These are phyloP conservation scores for Leccinum fibrillosum DNA, from an alignment of 768 basidiomycete species.

Conservation along the genomic window DNA sequence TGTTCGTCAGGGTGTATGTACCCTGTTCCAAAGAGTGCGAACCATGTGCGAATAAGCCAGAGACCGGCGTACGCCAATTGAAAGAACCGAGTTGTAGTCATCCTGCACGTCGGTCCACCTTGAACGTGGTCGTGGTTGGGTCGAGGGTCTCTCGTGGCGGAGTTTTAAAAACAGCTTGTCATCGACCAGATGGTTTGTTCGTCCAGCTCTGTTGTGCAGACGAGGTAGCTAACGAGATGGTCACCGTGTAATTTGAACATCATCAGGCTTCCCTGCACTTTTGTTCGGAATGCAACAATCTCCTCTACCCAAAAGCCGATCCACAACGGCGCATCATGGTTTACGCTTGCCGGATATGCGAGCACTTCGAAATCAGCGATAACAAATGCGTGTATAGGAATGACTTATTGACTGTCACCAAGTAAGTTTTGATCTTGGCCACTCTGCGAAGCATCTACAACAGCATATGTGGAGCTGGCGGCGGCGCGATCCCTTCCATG, in stretches of 20 bases:
- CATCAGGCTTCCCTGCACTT: slow-evolving; percentile 80
- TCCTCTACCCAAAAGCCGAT: slow-evolving; percentile 92
- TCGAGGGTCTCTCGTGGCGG: slow-evolving; percentile 7
- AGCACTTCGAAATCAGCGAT: slow-evolving; percentile 78
- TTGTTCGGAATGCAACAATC: slow-evolving; percentile 93
- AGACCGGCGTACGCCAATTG: slow-evolving; percentile 19
- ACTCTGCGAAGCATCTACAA: neutral
- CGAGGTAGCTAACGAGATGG: slow-evolving; percentile 14
- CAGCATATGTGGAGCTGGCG: slow-evolving; percentile 4
- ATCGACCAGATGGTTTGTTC: slow-evolving; percentile 26
- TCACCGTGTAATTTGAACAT: neutral
- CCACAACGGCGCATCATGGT: slow-evolving; percentile 80
- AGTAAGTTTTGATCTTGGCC: slow-evolving; percentile 47
- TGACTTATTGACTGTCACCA: slow-evolving; percentile 89
- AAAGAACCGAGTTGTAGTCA: slow-evolving; percentile 16
- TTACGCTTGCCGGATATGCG: slow-evolving; percentile 89
- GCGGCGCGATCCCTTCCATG: slow-evolving; percentile 5
- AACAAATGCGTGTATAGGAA: slow-evolving; percentile 93
- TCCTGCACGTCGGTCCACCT: neutral
- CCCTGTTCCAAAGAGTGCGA: slow-evolving; percentile 33
- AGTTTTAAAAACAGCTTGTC: slow-evolving; percentile 28
- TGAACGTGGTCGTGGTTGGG: neutral
- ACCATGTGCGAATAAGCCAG: slow-evolving; percentile 27
- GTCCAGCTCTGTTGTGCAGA: slow-evolving; percentile 1
- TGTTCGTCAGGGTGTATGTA: slow-evolving; percentile 43